These are phyloP conservation scores for Pseudonitzschia pungens DNA, from an alignment of 108 stramenopile species.

Conservation along the genomic window DNA sequence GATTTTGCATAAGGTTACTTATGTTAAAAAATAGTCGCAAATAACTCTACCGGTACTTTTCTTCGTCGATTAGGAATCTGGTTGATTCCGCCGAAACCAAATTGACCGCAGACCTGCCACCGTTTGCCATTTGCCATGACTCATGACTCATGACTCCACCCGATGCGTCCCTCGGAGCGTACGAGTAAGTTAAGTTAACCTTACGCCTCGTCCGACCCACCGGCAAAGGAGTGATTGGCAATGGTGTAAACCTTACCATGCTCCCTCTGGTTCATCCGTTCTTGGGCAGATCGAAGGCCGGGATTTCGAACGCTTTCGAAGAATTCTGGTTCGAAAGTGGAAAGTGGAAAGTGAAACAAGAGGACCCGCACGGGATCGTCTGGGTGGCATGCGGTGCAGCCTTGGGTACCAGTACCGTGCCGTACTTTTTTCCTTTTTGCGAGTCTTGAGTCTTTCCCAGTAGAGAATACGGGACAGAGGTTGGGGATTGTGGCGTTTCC, in stretches of 20 bases:
- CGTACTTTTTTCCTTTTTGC: not conserved
- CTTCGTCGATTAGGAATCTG: not conserved
- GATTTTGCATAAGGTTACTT: no score
- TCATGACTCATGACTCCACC: no score
- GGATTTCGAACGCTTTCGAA: slow-evolving; percentile 14
- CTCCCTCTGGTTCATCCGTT: slow-evolving; percentile 22
- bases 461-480: slow-evolving; percentile 10
- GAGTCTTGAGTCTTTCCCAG: slow-evolving; percentile 5
- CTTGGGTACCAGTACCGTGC: slow-evolving; percentile 11
- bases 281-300: slow-evolving; percentile 25
- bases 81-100: slow-evolving; percentile 29
- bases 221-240: slow-evolving; percentile 8
- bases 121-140: slow-evolving; percentile 20
- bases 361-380: slow-evolving; percentile 21
- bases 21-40: no score
- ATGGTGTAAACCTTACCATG: slow-evolving; percentile 31
- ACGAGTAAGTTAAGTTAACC: no score
- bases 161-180: slow-evolving; percentile 27
- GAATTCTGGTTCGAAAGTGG: slow-evolving; percentile 26
- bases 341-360: no score
- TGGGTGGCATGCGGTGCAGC: slow-evolving; percentile 13
- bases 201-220: slow-evolving; percentile 12
- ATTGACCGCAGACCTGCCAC: slow-evolving; percentile 7
- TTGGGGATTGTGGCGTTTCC: no score
- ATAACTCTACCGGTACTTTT: not conserved